Evolutionary conservation across 2,329 filamentous ascomycete genomes (phyloP), one percentile per base, ranked within the genome.

Genomic region (Stachybotrys chartarum): DNA sequence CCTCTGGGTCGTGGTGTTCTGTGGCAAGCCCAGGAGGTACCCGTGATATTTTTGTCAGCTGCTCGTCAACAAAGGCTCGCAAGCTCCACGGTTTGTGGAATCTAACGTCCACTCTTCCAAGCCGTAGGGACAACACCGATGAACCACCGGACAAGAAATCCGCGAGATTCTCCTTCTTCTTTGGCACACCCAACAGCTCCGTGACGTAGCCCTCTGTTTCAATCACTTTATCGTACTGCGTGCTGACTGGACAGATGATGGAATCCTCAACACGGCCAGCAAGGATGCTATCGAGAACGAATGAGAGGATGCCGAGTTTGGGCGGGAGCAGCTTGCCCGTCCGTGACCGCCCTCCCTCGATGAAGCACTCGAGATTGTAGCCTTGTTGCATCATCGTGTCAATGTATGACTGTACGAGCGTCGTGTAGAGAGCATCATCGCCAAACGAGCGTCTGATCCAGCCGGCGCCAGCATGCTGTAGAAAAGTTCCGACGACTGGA

Each of bases 171-270:
- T 99, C 94, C 68, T 96, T 96, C 65, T 90, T 90, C 72, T 99
- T 99, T 0, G 94, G 94, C 58, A 95, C 87, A 3, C 94, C 94
- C 0, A 99, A 80, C 2, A 99, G 81, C 70, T 99, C 94, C 39
- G 86, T 94, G 49, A 97, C 93, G 66, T 99, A 99, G 6, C 91
- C 94, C 71, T 96, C 91, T 1, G 95, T 96, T 71, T 99, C 94
- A 57, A 99, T 95, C 55, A 99, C 94, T 68, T 97, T 99, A 77
- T 99, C 94, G 68, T 99, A 99, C 68, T 99, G 94, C 1, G 92
- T 97, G 70, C 90, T 95, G 50, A 99, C 94, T 0, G 94, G 94
- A 63, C 93, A 96, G 53, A 99, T 91, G 47, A 97, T 89, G 35
- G 91, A 87, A 70, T 99, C 94, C 50, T 95, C 79, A 0, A 96